Conservation (phyloP, 2,329 filamentous ascomycete genomes). For the Xylaria sp. region DNA sequence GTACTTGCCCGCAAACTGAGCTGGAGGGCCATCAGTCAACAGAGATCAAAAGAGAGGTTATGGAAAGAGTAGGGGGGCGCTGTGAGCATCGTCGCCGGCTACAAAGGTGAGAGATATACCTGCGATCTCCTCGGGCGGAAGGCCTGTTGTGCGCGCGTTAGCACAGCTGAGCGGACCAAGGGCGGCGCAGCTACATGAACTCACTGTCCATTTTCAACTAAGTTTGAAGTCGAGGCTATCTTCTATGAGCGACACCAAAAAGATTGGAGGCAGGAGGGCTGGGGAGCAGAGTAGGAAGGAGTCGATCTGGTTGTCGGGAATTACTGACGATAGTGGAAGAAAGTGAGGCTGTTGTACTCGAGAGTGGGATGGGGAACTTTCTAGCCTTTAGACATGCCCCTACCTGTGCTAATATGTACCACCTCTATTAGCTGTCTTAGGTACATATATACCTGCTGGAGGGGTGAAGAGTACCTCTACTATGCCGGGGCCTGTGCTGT, state of each 20-base stretch:
- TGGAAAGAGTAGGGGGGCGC: neutral
- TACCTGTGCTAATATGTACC: neutral
- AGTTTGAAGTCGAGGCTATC: constrained; percentile 3
- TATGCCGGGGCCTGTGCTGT: neutral
- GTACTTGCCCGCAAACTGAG: constrained; percentile 39
- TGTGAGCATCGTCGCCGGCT: neutral
- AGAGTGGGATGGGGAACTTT: constrained; percentile 31
- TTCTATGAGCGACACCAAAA: constrained; percentile 3
- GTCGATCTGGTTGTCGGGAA: neutral
- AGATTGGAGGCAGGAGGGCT: neutral
- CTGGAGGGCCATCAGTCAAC: constrained; percentile 21
- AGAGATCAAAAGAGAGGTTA: neutral
- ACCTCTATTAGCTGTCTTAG: neutral
- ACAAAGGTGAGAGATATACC: constrained; percentile 30
- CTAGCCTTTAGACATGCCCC: constrained; percentile 4
- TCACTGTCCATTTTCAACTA: constrained; percentile 36
- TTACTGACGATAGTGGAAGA: constrained; percentile 19
- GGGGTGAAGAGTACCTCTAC: neutral
- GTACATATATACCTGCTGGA: neutral
- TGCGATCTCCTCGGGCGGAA: constrained; percentile 40
- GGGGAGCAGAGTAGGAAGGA: neutral
- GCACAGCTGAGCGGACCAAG: constrained; percentile 13
- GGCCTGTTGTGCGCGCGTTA: constrained; percentile 32
- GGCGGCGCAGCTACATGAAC: constrained; percentile 15
- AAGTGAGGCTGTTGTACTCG: constrained; percentile 30